Evolutionary conservation across 2,329 filamentous ascomycete genomes (phyloP).

Genomic region (Aspergillus sp.): DNA sequence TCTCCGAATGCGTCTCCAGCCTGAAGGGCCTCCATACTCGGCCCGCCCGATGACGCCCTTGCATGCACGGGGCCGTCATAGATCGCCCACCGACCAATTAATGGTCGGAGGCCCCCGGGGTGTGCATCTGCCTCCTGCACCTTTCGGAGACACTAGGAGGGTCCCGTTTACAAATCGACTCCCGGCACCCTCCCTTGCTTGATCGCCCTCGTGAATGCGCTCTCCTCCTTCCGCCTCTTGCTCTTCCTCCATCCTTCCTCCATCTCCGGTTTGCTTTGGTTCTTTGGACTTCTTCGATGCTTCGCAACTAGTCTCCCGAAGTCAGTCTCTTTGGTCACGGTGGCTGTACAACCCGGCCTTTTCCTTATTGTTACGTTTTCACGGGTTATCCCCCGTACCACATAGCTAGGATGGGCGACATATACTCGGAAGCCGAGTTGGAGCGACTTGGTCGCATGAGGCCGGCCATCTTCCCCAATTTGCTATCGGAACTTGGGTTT

Average conservation of each 20-base stretch:
- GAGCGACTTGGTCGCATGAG: constrained; percentile 65
- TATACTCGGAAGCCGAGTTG: constrained; percentile 31
- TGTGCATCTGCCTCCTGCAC: background rate
- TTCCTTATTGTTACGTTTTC: background rate
- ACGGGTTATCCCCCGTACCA: background rate
- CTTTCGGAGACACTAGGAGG: too few relatives aligned
- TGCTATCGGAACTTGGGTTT: constrained; percentile 59
- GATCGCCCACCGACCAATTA: background rate
- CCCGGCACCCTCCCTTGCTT: too few relatives aligned
- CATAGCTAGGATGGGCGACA: background rate
- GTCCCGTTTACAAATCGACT: background rate
- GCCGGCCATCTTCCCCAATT: constrained; percentile 55
- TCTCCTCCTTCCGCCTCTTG: too few relatives aligned
- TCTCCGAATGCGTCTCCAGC: background rate
- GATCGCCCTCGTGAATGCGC: too few relatives aligned
- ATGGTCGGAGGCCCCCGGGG: background rate
- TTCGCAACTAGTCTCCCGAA: too few relatives aligned
- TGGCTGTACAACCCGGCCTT: too few relatives aligned
- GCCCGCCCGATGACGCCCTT: background rate
- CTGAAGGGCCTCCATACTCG: background rate
- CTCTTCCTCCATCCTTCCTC: too few relatives aligned
- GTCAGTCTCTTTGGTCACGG: too few relatives aligned
- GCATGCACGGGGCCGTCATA: background rate
- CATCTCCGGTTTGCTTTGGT: too few relatives aligned
- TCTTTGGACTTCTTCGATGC: too few relatives aligned